Conservation (phyloP, 2,329 filamentous ascomycete species). For the Stromatinia cepivora region DNA sequence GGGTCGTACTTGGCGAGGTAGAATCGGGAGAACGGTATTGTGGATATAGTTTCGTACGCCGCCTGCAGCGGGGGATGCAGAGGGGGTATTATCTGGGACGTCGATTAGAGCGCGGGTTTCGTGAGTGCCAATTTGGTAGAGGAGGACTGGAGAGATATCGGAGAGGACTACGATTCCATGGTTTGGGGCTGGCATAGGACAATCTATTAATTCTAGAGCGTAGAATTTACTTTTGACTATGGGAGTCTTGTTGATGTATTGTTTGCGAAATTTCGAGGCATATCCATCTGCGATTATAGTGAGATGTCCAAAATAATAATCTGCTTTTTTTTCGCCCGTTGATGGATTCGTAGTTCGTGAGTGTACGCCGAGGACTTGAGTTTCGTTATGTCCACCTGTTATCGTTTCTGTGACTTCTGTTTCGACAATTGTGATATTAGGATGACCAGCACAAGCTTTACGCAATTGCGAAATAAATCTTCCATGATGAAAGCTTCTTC, state of each 20-base stretch:
- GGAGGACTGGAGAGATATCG: constrained; percentile 73
- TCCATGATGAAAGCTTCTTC: constrained; percentile 88
- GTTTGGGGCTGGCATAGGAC: constrained; percentile 69
- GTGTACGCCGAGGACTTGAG: constrained; percentile 81
- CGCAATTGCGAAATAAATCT: constrained; percentile 85
- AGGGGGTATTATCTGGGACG: constrained; percentile 74
- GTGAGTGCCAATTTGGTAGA: constrained; percentile 96
- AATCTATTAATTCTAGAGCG: constrained; percentile 88
- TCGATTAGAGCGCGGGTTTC: constrained; percentile 91
- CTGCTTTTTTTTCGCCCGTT: constrained; percentile 58
- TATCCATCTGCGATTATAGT: constrained; percentile 94
- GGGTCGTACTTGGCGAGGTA: constrained; percentile 71
- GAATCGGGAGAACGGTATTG: constrained; percentile 74
- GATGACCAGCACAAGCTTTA: constrained; percentile 68
- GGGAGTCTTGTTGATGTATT: constrained; percentile 66
- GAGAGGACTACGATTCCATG: constrained; percentile 89
- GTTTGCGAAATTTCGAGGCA: constrained; percentile 84
- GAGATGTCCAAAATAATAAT: constrained; percentile 84
- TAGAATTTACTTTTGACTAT: constrained; percentile 85
- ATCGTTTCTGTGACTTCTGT: constrained; percentile 80
- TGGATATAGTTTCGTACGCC: constrained; percentile 83
- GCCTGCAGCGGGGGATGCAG: constrained; percentile 70
- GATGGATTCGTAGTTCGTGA: constrained; percentile 62
- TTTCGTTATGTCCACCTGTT: constrained; percentile 58
- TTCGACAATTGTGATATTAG: constrained; percentile 89